Percentiles rank a stretch among this genome's conserved stretches.
Evolutionary conservation across 2,329 filamentous ascomycete genomes (phyloP).

Genomic region (Fusarium decemcellulare): DNA sequence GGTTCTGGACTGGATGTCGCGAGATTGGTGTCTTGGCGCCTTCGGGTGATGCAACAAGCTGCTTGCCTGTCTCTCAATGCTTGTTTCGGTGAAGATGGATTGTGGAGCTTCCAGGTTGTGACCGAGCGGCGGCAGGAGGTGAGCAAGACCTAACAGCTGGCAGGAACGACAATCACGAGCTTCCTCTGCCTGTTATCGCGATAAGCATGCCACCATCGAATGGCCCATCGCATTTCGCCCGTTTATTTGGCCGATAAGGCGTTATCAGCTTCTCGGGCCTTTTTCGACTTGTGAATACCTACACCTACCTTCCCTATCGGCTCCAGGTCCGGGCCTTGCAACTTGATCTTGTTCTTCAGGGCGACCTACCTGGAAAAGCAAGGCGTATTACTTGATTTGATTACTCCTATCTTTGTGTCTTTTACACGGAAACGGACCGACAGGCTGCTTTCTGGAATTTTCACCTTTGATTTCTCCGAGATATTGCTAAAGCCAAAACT

Average conservation of each 20-base stretch:
- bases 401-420: no score
- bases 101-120: conserved; percentile 1
- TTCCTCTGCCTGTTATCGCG: conserved; percentile 36
- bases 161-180: conserved; percentile 7
- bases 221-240: neutral
- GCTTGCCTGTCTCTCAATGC: neutral
- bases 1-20: conserved; percentile 4
- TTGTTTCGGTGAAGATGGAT: conserved; percentile 14
- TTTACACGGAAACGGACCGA: no score
- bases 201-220: conserved; percentile 30
- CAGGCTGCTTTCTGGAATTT: no score
- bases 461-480: no score
- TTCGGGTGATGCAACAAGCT: conserved; percentile 8
- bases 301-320: no score
- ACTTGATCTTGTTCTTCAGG: no score
- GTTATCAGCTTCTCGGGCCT: neutral
- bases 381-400: no score
- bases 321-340: no score
- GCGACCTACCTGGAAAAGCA: no score
- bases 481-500: neutral
- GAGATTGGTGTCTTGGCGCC: conserved; percentile 12
- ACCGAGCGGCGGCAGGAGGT: conserved; percentile 3
- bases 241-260: neutral
- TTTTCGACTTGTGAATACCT: no score
- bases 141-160: conserved; percentile 9